These are phyloP conservation scores for Colletotrichum brevisporum DNA, from an alignment of 2,329 filamentous ascomycete genomes.

Conservation along the genomic window DNA sequence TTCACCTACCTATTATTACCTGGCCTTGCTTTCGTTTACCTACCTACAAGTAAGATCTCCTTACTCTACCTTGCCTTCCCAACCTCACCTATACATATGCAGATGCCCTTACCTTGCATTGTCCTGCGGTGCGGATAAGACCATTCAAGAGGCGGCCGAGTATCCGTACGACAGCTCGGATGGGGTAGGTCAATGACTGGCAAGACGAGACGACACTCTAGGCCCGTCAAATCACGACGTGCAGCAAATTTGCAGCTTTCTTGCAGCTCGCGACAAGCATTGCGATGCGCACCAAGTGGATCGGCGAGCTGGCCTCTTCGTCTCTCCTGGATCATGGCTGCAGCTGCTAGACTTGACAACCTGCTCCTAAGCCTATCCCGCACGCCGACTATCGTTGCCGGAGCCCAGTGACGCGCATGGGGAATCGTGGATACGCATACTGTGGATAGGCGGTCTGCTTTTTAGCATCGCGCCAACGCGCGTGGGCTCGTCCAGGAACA, in stretches of 20 bases:
- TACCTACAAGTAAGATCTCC: too few species aligned
- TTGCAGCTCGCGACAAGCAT: constrained; percentile 28
- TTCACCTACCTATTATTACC: not conserved
- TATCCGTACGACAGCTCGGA: constrained; percentile 11
- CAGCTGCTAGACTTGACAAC: constrained; percentile 23
- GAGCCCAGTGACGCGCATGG: constrained; percentile 19
- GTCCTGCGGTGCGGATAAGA: constrained; percentile 12
- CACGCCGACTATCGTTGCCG: constrained; percentile 17
- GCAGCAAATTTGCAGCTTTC: constrained; percentile 30
- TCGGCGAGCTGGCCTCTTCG: constrained; percentile 14
- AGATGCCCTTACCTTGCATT: not conserved
- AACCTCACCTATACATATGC: too few species aligned
- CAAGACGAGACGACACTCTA: constrained; percentile 2
- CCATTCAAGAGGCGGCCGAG: constrained; percentile 1
- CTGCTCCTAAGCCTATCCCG: constrained; percentile 8
- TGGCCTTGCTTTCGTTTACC: too few species aligned
- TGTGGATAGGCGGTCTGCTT: constrained; percentile 6
- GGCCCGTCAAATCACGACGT: constrained; percentile 24
- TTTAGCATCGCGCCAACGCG: constrained; percentile 24
- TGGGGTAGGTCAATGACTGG: constrained; percentile 12
- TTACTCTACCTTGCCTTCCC: too few species aligned
- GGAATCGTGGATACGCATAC: constrained; percentile 23
- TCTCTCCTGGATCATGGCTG: constrained; percentile 27
- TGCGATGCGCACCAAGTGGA: constrained; percentile 32
- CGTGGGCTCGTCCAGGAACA: constrained; percentile 25